Base-by-base conservation (phyloP, 192 early-diverging fungal species). In the Podila epicladia region DNA sequence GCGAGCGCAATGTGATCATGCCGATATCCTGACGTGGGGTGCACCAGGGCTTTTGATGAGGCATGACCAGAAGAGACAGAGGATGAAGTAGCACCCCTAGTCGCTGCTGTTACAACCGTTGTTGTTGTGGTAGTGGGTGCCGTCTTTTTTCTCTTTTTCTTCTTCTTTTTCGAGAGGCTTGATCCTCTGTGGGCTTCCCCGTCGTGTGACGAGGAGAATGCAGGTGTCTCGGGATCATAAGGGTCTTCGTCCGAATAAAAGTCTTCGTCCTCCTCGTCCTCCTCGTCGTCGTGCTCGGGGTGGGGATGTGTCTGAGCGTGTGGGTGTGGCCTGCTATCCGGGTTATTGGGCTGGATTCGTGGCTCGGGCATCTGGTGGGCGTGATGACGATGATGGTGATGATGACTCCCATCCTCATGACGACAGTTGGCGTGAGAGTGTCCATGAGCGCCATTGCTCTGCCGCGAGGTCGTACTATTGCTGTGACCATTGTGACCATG, bases 91-190 rank as follows among this genome's bases (percentile, higher is more conserved):
- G 59, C 67, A 67, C 50, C 64, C 57, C 45, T 31, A 50, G 64
- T 50, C 49, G 32, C 31, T 62, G 61, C 29, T 67, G 65, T 13
- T 51, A 51, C 58, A 31, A 62, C 49, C 61, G 58, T 48, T 55
- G 63, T 55, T 61, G 71, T 66, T 20, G 63, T 49, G 35, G 35
- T 37, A 11, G 35, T 9, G 7, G 35, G 9, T 65, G 58, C 63
- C 4, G 74, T 71, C 72, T 87, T 87, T 72, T 85, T 87, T 71
- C 82, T 87, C 73, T 87, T 87, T 57, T 85, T 87, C 62, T 85
- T 87, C 61, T 85, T 87, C 69, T 85, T 85, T 76, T 75, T 83
- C n/a, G 74, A 82, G 35, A 37, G 58, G 41, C 67, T 67, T 35
- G 72, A 66, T 22, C 67, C 65, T 5, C 45, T 15, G 33, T 41